Conservation (phyloP, 2,329 filamentous ascomycete species). For the Trichoderma harzianum region DNA sequence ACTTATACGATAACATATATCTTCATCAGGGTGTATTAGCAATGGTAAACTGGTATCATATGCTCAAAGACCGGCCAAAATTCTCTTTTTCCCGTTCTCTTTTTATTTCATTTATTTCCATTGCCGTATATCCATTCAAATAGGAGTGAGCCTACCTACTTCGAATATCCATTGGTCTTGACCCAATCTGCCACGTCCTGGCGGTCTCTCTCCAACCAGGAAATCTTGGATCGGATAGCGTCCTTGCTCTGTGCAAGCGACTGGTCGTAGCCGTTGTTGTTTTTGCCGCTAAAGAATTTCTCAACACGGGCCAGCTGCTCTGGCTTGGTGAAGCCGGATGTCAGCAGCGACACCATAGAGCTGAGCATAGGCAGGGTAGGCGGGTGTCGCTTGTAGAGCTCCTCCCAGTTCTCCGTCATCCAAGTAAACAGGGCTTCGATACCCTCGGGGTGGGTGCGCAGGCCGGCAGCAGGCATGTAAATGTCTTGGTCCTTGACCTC, state of each 20-base stretch:
- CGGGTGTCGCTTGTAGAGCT: slow-evolving; percentile 74
- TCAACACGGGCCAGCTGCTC: slow-evolving; percentile 74
- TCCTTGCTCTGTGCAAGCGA: slow-evolving; percentile 88
- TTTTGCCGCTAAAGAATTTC: slow-evolving; percentile 76
- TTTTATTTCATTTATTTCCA: neutral
- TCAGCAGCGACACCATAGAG: slow-evolving; percentile 77
- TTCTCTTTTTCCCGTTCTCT: neutral
- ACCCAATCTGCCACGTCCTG: slow-evolving; percentile 27
- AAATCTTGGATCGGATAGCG: slow-evolving; percentile 71
- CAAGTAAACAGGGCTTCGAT: slow-evolving; percentile 78
- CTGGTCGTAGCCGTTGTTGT: slow-evolving; percentile 81
- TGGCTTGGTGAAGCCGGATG: slow-evolving; percentile 72
- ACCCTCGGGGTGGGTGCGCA: slow-evolving; percentile 73
- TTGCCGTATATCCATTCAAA: neutral
- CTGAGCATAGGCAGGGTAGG: slow-evolving; percentile 85
- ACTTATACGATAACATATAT: neutral
- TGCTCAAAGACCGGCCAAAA: neutral
- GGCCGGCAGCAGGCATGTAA: slow-evolving; percentile 78
- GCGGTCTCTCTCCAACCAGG: slow-evolving; percentile 26
- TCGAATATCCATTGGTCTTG: slow-evolving; percentile 25
- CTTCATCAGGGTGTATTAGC: slow-evolving; percentile 11
- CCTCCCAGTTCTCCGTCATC: slow-evolving; percentile 87
- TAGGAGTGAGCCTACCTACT: neutral
- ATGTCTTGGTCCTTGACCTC: slow-evolving; percentile 94
- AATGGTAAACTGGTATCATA: neutral